Base-by-base conservation (phyloP, 1,284 basidiomycete genomes). In the Malassezia furfur region DNA sequence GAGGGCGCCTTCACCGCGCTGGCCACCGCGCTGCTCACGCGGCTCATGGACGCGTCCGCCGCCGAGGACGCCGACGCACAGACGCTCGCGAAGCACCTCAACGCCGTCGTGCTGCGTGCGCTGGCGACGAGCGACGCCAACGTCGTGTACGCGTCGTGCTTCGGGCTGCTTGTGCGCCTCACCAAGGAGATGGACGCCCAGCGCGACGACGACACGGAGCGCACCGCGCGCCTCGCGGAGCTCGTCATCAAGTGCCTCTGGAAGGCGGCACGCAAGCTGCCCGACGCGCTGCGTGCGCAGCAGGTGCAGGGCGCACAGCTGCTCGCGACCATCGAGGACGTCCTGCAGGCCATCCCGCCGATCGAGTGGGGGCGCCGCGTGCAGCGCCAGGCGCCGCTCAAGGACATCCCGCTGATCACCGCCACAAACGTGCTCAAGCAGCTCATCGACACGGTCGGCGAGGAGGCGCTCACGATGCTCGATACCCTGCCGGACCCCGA, bases 161-260 rank as follows among this genome's bases (percentile, higher is more conserved):
- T 98, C 75, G 78, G 83, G 22, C 80, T 96, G 35, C 81, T 99
- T 4, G 79, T 89, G 43, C 84, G 88, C 67, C 88, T 96, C 31
- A 87, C 91, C 35, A 85, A 75, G 84, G 76, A 88, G 85, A 40
- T 96, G 87, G 78, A 86, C 84, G 14, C 80, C 76, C 59, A 77
- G 4, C 54, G 62, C 1, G 75, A 65, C 7, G 62, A 56, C 5
- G 67, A 72, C 39, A 60, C 76, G 15, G 60, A 67, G 9, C 72
- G 70, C 28, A 67, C 76, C 0, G 83, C 89, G 1, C 88, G 87
- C 69, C 90, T 96, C 46, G 91, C 91, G 7, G 94, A 98, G 75
- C 81, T 99, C 31, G 87, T 98, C 30, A 80, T 98, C 67, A 98
- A 98, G 79, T 99, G 94, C 76, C 83, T 98, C 32, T 98, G 94